Base-by-base conservation (phyloP, 139 green algal species). In the Micromonas commoda region DNA sequence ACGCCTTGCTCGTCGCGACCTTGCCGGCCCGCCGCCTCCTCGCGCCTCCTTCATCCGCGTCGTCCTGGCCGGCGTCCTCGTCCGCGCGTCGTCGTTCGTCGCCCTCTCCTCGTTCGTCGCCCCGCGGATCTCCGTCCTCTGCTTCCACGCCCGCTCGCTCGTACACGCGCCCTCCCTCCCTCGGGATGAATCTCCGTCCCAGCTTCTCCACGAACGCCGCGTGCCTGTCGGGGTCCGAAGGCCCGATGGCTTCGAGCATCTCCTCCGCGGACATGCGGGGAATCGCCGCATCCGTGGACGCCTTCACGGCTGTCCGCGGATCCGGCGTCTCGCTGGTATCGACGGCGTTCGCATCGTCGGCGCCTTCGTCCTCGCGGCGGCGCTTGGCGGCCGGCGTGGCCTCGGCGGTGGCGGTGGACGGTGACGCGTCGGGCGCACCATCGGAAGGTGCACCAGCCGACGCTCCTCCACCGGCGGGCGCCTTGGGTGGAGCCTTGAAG, bases 1-100 rank as follows among this genome's bases (percentile, higher is more conserved):
- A 87, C 80, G 68, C 92, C 88, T 39, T 82, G 35, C 80, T 70
- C 63, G 31, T 70, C 63, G 24, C 28, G 24, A n/a, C 54, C 24
- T 2, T 65, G 54, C 54, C 28, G n/a, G 24, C 28, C 28, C 24
- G 28, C n/a, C 54, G 54, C 54, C 2, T 65, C 24, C 1, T n/a
- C 54, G 54, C 54, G 54, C 28, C 54, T n/a, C 24, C 54, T 24
- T n/a, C 2, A 65, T 65, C 24, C 2, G n/a, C 54, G 28, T 16
- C 2, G 54, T 3, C n/a, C 20, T 63, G 45, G 71, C 51, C 51
- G 51, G 24, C 52, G 71, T 63, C 39, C 2, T 38, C 39, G 39
- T 67, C 71, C 31, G 32, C 29, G 28, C 35, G 2, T 74, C 67
- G 23, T 57, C 67, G 9, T 74, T 57, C 67, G 31, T 34, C 24